phyloP scores from a whole-genome alignment of 164 flowering plant species.

The Vitis vinifera region ASM3070453v1 NC_081810.1:928501-929000 shows the following conservation, averaged over 20 bases:
- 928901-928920: slow-evolving; percentile 25
- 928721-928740: slow-evolving; percentile 38
- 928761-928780: slow-evolving; percentile 33
- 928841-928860: slow-evolving; percentile 21
- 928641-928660: no score
- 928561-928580: slow-evolving; percentile 43
- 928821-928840: slow-evolving; percentile 36
- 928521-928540: slow-evolving; percentile 26
- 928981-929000: slow-evolving; percentile 34
- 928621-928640: no score
- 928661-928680: no score
- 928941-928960: slow-evolving; percentile 32
- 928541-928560: slow-evolving; percentile 24
- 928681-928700: no score
- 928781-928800: slow-evolving; percentile 46
- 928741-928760: slow-evolving; percentile 40
- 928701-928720: no score
- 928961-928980: slow-evolving; percentile 34
- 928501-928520: slow-evolving; percentile 32
- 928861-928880: slow-evolving; percentile 26
- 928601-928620: no score
- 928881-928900: slow-evolving; percentile 34
- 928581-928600: slow-evolving; percentile 30
- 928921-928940: slow-evolving; percentile 26
- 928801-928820: slow-evolving; percentile 30